Conservation (phyloP, 495 filamentous ascomycete genomes). For the Aspergillus kassunensis region DNA sequence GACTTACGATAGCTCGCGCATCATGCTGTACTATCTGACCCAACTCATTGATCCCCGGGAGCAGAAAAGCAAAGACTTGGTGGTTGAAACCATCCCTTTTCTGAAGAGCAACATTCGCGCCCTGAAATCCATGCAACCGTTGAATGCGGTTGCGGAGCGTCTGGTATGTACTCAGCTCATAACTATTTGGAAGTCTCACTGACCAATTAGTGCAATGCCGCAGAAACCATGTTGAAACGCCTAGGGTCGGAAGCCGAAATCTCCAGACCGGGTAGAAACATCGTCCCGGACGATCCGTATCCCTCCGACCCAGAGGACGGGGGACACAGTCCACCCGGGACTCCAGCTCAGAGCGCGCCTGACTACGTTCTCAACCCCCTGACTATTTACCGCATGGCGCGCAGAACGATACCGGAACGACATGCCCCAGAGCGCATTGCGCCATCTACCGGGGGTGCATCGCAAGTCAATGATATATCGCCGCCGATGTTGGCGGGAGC, state of each 20-base stretch:
- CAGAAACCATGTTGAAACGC: conserved; percentile 28
- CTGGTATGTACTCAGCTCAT: background rate
- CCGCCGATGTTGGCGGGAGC: conserved; percentile 18
- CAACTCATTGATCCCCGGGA: conserved; percentile 28
- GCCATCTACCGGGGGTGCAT: background rate
- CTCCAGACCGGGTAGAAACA: conserved; percentile 16
- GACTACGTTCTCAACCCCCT: conserved; percentile 32
- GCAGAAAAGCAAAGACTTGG: conserved; percentile 19
- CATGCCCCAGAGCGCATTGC: conserved; percentile 25
- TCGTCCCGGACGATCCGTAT: conserved; percentile 30
- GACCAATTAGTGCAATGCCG: conserved; percentile 15
- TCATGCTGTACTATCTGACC: conserved; percentile 32
- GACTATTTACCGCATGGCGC: conserved; percentile 31
- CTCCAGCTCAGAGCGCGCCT: conserved; percentile 27
- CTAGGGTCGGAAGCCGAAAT: conserved; percentile 29
- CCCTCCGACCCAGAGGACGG: conserved; percentile 15
- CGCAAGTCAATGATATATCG: background rate
- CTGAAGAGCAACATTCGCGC: conserved; percentile 26
- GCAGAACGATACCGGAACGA: conserved; percentile 29
- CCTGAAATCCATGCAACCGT: conserved; percentile 22
- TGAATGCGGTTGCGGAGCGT: conserved; percentile 22
- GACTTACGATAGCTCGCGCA: conserved; percentile 30
- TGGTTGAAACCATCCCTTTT: conserved; percentile 20
- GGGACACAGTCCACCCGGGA: conserved; percentile 14
- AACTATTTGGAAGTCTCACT: background rate